Evolutionary conservation across 495 filamentous ascomycete genomes (phyloP).

Genomic region (Staphylotrichum longicolle): DNA sequence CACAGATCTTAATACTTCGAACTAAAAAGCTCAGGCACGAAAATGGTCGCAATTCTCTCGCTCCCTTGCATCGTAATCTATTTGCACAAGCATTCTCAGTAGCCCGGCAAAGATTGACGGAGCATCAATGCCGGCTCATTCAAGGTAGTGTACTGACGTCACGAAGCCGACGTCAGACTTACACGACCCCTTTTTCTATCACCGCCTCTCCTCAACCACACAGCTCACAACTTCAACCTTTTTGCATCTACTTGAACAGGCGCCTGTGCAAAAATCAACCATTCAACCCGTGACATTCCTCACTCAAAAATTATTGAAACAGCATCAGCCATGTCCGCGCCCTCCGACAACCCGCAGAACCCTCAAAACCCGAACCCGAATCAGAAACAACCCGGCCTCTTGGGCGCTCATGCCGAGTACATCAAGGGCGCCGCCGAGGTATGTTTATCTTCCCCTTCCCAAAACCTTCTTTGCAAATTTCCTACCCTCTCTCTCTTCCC

Average conservation of each 20-base stretch:
- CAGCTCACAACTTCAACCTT: too few species aligned
- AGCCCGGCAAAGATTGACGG: too few species aligned
- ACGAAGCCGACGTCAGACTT: conserved; percentile 19
- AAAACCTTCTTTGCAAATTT: background rate
- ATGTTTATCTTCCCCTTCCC: background rate
- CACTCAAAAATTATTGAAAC: too few species aligned
- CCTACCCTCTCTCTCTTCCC: background rate
- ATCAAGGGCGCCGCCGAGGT: conserved; percentile 51
- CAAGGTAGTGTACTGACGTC: conserved; percentile 15
- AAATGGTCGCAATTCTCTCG: too few species aligned
- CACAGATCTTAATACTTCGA: too few species aligned
- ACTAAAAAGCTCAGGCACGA: too few species aligned
- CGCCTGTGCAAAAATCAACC: too few species aligned
- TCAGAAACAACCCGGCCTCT: conserved; percentile 38
- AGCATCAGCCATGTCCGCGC: conserved; percentile 15
- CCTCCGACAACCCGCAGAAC: conserved; percentile 21
- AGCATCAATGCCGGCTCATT: too few species aligned
- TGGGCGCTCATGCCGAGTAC: conserved; percentile 46
- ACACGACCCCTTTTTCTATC: background rate
- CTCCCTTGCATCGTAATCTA: too few species aligned
- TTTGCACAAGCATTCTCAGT: background rate
- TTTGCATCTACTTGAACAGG: too few species aligned
- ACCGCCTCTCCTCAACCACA: too few species aligned
- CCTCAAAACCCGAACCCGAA: conserved; percentile 12
- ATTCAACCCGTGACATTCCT: too few species aligned